Conservation (phyloP, 2,329 filamentous ascomycete genomes). For the Cordyceps cateniannulata region DNA sequence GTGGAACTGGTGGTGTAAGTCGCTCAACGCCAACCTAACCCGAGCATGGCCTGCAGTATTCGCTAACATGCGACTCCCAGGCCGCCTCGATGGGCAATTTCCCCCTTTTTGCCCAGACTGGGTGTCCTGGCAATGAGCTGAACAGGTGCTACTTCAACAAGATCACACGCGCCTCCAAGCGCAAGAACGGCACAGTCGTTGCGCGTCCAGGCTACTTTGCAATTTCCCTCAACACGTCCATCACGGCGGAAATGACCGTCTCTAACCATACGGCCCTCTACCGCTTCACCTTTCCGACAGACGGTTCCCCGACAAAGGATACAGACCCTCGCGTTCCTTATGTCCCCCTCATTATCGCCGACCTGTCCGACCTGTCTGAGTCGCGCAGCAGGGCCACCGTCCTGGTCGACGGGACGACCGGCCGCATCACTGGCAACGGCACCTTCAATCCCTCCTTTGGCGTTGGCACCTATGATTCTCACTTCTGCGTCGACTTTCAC, state of each 20-base stretch:
- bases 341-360: constrained; percentile 50
- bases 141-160: constrained; percentile 46
- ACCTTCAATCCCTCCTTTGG: constrained; percentile 56
- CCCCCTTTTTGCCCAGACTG: constrained; percentile 43
- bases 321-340: constrained; percentile 15
- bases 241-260: constrained; percentile 57
- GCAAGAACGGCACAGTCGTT: constrained; percentile 43
- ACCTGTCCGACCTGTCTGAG: constrained; percentile 49
- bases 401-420: constrained; percentile 33
- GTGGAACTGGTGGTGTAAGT: constrained; percentile 27
- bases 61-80: constrained; percentile 10
- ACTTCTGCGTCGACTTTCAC: constrained; percentile 55
- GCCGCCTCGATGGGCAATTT: constrained; percentile 45
- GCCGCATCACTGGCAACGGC: constrained; percentile 53
- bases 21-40: background rate
- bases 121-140: constrained; percentile 38
- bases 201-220: constrained; percentile 58
- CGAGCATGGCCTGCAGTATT: too few species aligned
- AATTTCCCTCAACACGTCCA: constrained; percentile 47
- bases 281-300: constrained; percentile 48
- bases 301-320: constrained; percentile 17
- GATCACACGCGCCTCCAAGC: constrained; percentile 37
- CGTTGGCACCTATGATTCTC: constrained; percentile 47
- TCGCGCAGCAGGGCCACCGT: constrained; percentile 20
- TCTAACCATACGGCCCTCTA: constrained; percentile 56